A percentile compares a stretch with the other conserved stretches of the same genome.
Conservation (phyloP, 495 filamentous ascomycete genomes). For the Glarea lozoyensis region DNA sequence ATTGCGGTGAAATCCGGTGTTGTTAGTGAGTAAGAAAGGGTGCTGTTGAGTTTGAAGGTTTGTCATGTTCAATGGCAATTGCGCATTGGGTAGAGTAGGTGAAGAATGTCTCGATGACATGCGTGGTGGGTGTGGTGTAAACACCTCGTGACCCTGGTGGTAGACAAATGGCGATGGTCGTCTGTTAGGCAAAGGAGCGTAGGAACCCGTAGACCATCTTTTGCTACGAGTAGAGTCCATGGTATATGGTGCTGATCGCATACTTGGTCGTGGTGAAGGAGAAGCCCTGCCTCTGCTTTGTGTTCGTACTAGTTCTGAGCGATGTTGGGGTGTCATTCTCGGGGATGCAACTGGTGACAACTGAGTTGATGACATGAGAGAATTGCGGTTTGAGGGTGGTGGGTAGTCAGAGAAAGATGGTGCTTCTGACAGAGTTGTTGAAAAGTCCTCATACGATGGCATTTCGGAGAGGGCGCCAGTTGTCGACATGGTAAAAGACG, state of each 20-base stretch:
- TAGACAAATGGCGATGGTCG: conserved; percentile 47
- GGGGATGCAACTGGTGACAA: conserved; percentile 50
- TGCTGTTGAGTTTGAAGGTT: conserved; percentile 45
- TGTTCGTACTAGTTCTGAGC: conserved; percentile 46
- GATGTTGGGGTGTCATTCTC: conserved; percentile 46
- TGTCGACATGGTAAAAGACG: conserved; percentile 49
- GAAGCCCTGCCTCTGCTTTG: conserved; percentile 53
- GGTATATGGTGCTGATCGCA: conserved; percentile 55
- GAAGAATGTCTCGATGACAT: conserved; percentile 43
- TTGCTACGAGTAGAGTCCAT: conserved; percentile 53
- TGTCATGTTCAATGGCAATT: conserved; percentile 40
- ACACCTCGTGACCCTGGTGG: conserved; percentile 38
- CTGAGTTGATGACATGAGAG: conserved; percentile 49
- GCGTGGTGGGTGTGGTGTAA: conserved; percentile 31
- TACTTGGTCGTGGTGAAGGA: conserved; percentile 53
- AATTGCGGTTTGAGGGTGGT: conserved; percentile 46
- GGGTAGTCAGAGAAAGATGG: conserved; percentile 47
- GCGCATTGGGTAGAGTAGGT: conserved; percentile 43
- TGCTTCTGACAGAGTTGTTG: conserved; percentile 43
- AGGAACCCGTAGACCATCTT: conserved; percentile 64
- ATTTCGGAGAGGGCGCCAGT: conserved; percentile 48
- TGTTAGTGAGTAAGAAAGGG: conserved; percentile 40
- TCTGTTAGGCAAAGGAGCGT: conserved; percentile 35
- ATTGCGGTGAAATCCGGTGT: conserved; percentile 37
- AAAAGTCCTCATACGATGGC: conserved; percentile 51